Evolutionary conservation across 2,329 filamentous ascomycete species (phyloP).

Genomic region (Didymella keratinophila): DNA sequence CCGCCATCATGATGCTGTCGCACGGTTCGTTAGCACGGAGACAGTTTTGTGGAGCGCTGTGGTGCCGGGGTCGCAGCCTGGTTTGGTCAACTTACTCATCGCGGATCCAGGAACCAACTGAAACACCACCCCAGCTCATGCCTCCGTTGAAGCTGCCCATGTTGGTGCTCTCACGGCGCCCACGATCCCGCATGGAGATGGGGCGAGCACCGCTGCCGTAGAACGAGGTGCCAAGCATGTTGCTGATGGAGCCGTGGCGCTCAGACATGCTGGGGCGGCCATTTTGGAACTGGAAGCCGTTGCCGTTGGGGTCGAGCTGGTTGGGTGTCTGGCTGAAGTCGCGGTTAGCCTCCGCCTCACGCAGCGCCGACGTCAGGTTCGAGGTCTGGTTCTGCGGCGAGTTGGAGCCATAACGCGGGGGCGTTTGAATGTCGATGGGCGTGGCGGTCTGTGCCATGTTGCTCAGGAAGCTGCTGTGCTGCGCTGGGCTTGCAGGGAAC

Average conservation of each 20-base stretch:
- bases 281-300: conserved; percentile 41
- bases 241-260: conserved; percentile 64
- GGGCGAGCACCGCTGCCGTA: conserved; percentile 66
- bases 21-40: conserved; percentile 31
- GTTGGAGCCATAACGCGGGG: conserved; percentile 62
- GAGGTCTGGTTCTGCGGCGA: conserved; percentile 69
- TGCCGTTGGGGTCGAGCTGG: conserved; percentile 49
- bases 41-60: conserved; percentile 10
- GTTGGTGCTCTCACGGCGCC: conserved; percentile 66
- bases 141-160: conserved; percentile 73
- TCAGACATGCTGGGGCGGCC: conserved; percentile 48
- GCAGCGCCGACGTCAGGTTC: conserved; percentile 68
- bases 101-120: conserved; percentile 94
- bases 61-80: conserved; percentile 2
- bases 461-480: conserved; percentile 31
- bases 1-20: conserved; percentile 87
- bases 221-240: conserved; percentile 57
- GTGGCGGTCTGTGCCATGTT: conserved; percentile 62
- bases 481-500: conserved; percentile 46
- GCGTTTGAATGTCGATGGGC: conserved; percentile 67
- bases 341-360: conserved; percentile 54
- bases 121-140: conserved; percentile 97
- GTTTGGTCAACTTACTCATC: conserved; percentile 80
- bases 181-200: conserved; percentile 66
- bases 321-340: conserved; percentile 49